Evolutionary conservation across 805 yeast genomes (phyloP), one percentile per base, ranked within the genome.

Genomic region (Wickerhamiella hasegawae): DNA sequence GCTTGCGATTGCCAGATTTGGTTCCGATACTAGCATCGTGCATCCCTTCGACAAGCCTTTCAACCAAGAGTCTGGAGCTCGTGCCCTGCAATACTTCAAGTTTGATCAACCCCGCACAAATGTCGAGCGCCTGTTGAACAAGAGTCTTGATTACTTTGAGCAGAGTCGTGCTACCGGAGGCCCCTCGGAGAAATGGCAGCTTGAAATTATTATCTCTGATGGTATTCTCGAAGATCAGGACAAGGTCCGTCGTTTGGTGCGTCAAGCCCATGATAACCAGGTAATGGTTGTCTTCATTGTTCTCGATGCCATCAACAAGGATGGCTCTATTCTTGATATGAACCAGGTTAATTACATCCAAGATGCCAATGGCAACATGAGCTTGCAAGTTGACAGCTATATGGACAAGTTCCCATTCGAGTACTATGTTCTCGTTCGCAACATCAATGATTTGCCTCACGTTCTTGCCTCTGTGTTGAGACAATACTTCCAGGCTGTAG

Each of bases 201-300:
- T 90, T 44, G 83, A 92, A 54, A 83, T 90, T 38, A 78, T 90
- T 40, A 67, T 90, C 22, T 83, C 95, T 1, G 99, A 90, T 60
- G 99, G 99, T 58, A 82, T 90, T 32, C 84, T 96, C 53, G 99
- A 90, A 56, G 92, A 85, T 54, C 98, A 90, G 54, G 84, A 68
- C 21, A 72, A 78, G 0, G 64, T 90, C 33, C 74, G 79, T 44
- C 66, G 87, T 43, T 65, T 90, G 46, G 96, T 87, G 3, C 75
- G 98, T 48, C 71, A 71, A 44, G 97, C 97, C 1, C 68, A 94
- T 46, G 97, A 90, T 47, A 81, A 82, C 46, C 77, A 76, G 49
- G 77, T 90, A 41, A 84, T 92, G 95, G 63, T 90, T 40, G 97
- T 90, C 27, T 90, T 90, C 60, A 94, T 90, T 18, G 71, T 90